phyloP scores from a whole-genome alignment of 106 monocot genomes.

The Dioscorea dumetorum region DNA sequence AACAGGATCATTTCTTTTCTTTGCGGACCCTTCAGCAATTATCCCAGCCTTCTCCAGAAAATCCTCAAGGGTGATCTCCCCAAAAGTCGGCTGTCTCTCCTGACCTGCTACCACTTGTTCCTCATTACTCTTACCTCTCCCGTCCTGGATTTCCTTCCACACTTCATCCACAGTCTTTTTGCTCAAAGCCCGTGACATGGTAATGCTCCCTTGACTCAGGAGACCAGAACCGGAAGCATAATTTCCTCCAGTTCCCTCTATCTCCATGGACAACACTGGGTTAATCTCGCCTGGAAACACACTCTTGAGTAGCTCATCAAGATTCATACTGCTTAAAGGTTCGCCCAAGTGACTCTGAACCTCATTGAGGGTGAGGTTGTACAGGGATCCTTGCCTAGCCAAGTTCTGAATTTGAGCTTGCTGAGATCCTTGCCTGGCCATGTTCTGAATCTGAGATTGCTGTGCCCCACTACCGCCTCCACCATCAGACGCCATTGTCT shows the following conservation, averaged over 20 bases:
- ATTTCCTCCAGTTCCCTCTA: background rate
- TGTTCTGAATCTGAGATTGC: conserved; percentile 19
- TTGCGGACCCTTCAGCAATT: conserved; percentile 6
- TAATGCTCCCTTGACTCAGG: conserved; percentile 19
- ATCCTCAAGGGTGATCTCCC: conserved; percentile 59
- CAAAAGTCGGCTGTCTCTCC: conserved; percentile 16
- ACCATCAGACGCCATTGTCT: conserved; percentile 27
- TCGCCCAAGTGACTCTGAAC: conserved; percentile 45
- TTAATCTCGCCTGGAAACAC: conserved; percentile 27
- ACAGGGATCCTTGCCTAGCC: conserved; percentile 37
- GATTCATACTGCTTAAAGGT: conserved; percentile 51
- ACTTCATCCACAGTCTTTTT: conserved; percentile 53
- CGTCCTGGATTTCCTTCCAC: conserved; percentile 39
- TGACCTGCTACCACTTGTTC: background rate
- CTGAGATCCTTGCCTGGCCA: conserved; percentile 35
- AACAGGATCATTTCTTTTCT: conserved; percentile 3
- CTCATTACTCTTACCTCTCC: conserved; percentile 3
- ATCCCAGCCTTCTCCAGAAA: conserved; percentile 48
- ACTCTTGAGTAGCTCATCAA: conserved; percentile 47
- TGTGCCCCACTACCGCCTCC: conserved; percentile 11
- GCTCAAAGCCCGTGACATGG: conserved; percentile 21
- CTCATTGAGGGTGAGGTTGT: conserved; percentile 43
- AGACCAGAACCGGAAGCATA: conserved; percentile 2
- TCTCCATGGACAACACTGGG: conserved; percentile 3
- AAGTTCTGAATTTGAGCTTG: conserved; percentile 21